These are phyloP conservation scores for Cyberlindnera euphorbiiphila DNA, from an alignment of 805 yeast genomes.

Conservation along the genomic window DNA sequence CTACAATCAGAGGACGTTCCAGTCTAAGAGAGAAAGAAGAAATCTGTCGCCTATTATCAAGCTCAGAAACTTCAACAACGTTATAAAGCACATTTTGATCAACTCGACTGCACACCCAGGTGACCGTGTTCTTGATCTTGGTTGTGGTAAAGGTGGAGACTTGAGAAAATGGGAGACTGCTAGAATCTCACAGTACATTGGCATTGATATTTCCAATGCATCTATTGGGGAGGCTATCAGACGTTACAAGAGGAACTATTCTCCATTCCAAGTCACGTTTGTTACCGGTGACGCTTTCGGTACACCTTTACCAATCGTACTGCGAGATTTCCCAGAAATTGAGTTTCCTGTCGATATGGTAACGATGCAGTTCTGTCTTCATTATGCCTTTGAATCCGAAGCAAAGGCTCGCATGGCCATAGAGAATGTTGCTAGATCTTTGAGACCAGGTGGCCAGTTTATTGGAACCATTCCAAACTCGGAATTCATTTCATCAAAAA, in stretches of 20 bases:
- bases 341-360: slow-evolving; percentile 83
- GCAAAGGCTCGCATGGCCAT: slow-evolving; percentile 69
- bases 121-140: slow-evolving; percentile 72
- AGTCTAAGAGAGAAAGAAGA: slow-evolving; percentile 59
- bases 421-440: slow-evolving; percentile 68
- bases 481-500: slow-evolving; percentile 70
- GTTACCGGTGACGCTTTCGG: slow-evolving; percentile 93
- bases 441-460: slow-evolving; percentile 80
- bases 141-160: slow-evolving; percentile 99
- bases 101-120: slow-evolving; percentile 58
- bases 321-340: slow-evolving; percentile 63
- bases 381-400: slow-evolving; percentile 90
- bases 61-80: slow-evolving; percentile 85
- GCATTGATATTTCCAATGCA: slow-evolving; percentile 87
- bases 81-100: slow-evolving; percentile 81
- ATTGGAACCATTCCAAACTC: slow-evolving; percentile 94
- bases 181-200: slow-evolving; percentile 71
- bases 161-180: slow-evolving; percentile 82
- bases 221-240: slow-evolving; percentile 81
- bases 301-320: slow-evolving; percentile 59
- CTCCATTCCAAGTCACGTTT: slow-evolving; percentile 75
- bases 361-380: slow-evolving; percentile 88
- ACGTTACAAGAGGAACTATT: slow-evolving; percentile 55
- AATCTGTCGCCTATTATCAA: slow-evolving; percentile 79
- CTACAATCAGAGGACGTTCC: slow-evolving; percentile 79